Base-by-base conservation (phyloP, 306 rosid genomes). In the Dryas drummondii region DNA sequence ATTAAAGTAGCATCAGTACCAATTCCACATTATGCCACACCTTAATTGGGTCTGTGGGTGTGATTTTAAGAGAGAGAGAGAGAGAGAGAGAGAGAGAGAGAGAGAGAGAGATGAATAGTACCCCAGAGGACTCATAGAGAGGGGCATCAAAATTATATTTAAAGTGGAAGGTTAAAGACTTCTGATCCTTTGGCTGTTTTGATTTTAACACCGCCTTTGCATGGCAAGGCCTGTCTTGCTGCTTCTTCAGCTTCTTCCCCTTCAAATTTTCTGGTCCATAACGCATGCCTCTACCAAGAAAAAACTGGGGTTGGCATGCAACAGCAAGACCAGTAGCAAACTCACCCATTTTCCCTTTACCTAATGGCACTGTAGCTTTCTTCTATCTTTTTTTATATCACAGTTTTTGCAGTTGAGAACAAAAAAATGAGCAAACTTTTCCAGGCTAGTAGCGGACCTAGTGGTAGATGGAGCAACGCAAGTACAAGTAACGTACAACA, bases 101-200 rank as follows among this genome's bases (percentile, higher is more conserved):
- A 16, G 46, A 17, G 73, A 55, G 68, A 65, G 66, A 81, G 40
- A 6, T 32, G 64, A 44, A 37, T 9, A 9, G 52, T 79, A 87
- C 88, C 83, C 56, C 72, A 19, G 85, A 82, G 22, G 86, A 71
- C 40, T 87, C 91, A 48, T 42, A 15, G 17, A 87, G 8, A 71
- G 86, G 86, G 65, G 58, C 64, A 68, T 79, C 73, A 56, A 17
- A 14, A 62, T 16, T 66, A 71, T 59, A 71, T 74, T 56, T 79
- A 49, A 53, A 75, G 42, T 62, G 40, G 76, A 79, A 79, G 44
- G 81, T 69, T 3, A 79, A 79, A 32, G 81, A 78, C 76, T 68
- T 80, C 47, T 77, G 44, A 56, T 68, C 77, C 71, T 40, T 76
- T 14, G 63, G 11, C 42, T 12, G 42, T n/a, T 44, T 26, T 4